Evolutionary conservation across 129 eudicot species (phyloP), one percentile per base, ranked within the genome.

Genomic region (Helianthus annuus): DNA sequence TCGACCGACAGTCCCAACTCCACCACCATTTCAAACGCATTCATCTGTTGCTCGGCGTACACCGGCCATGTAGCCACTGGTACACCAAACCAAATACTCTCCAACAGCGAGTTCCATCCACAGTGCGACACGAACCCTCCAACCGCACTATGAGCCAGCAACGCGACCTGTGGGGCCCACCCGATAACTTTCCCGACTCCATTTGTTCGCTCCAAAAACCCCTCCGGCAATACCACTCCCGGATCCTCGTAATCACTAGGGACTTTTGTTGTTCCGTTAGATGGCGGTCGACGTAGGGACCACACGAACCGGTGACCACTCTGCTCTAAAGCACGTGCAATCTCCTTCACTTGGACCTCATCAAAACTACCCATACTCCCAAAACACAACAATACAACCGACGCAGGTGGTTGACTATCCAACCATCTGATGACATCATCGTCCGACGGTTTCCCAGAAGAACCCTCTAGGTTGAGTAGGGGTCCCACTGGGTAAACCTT

Each of bases 61-160:
- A 79, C 39, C 1, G 90, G 87, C 76, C 82, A 78, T 15, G 82
- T 39, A 1, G 83, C 85, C 48, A 29, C 1, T 16, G 91, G 88
- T 63, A 83, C 86, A 19, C 89, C 92, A 14, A 52, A 82, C 81
- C 84, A 81, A 17, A 83, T 32, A 68, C 88, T 87, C 83, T 84
- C 89, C 80, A 85, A 56, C 13, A 79, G 79, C 6, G 91, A 88
- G 66, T 85, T 88, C 91, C 91, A 85, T 13, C 96, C 91, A 1
- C 91, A 81, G 56, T 83, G 96, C 7, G 87, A 80, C 32, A 83
- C 84, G 1, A 84, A 87, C 6, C 84, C 94, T 3, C 85, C 94
- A 0, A 87, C 62, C 3, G 90, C 78, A 10, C 39, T 8, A 44
- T 88, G 90, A 17, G 83, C 75, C 59, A 85, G 42, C 63, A 88